phyloP scores from a whole-genome alignment of 495 filamentous ascomycete species.

The Talaromyces nanjingensis region DNA sequence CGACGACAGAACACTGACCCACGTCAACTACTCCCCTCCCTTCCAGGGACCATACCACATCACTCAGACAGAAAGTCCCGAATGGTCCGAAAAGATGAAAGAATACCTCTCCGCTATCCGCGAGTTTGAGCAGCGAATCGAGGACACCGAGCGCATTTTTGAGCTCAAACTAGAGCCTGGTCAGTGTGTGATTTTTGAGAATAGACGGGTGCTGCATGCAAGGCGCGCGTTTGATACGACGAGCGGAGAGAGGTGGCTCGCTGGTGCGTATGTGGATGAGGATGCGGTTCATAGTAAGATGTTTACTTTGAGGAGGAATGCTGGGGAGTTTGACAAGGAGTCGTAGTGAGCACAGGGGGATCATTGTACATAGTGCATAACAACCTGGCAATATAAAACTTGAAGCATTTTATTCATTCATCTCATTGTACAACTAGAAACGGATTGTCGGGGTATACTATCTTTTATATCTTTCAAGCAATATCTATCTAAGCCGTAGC shows the following conservation, averaged over 20 bases:
- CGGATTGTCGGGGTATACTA: background rate
- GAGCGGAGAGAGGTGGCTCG: slow-evolving; percentile 62
- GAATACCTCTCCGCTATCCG: slow-evolving; percentile 26
- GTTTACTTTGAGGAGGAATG: slow-evolving; percentile 14
- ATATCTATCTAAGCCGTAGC: slow-evolving; percentile 12
- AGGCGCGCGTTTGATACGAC: slow-evolving; percentile 59
- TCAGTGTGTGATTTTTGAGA: slow-evolving; percentile 83
- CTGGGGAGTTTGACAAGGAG: slow-evolving; percentile 26
- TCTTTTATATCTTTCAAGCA: slow-evolving; percentile 6
- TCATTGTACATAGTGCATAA: no score
- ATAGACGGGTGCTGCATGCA: slow-evolving; percentile 71
- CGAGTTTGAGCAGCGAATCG: slow-evolving; percentile 33
- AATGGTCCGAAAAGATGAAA: slow-evolving; percentile 1
- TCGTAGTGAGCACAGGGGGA: no score
- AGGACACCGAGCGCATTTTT: slow-evolving; percentile 45
- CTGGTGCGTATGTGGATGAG: slow-evolving; percentile 73
- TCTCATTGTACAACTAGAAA: background rate
- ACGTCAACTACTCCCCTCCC: slow-evolving; percentile 66
- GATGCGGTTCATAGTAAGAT: slow-evolving; percentile 46
- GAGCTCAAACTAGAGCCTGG: slow-evolving; percentile 69
- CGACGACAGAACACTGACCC: slow-evolving; percentile 14
- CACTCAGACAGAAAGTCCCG: background rate
- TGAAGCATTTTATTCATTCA: background rate
- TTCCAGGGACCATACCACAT: slow-evolving; percentile 50
- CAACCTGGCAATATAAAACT: no score